These are phyloP conservation scores for Brassica hybrid DNA, from an alignment of 441 rosid species.

Conservation along the genomic window DNA sequence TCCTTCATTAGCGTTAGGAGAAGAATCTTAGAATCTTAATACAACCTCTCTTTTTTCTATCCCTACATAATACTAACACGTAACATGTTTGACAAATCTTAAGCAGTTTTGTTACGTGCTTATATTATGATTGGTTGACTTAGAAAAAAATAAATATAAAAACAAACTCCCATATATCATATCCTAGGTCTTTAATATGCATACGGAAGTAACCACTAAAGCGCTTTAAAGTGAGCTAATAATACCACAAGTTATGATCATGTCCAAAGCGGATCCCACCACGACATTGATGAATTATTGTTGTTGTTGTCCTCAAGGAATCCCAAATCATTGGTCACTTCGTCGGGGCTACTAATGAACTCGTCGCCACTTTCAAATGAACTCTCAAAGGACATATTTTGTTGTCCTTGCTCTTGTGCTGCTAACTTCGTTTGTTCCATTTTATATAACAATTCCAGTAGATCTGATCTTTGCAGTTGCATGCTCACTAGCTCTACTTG, in stretches of 20 bases:
- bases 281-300: conserved; percentile 41
- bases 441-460: conserved; percentile 53
- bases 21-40: conserved; percentile 45
- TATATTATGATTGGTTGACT: conserved; percentile 40
- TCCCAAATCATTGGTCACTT: conserved; percentile 52
- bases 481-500: conserved; percentile 64
- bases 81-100: conserved; percentile 33
- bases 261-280: conserved; percentile 86
- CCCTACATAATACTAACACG: conserved; percentile 31
- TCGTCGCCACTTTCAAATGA: conserved; percentile 49
- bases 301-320: conserved; percentile 55
- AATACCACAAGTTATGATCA: conserved; percentile 47
- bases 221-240: conserved; percentile 40
- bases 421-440: conserved; percentile 44
- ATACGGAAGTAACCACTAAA: conserved; percentile 47
- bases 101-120: conserved; percentile 34
- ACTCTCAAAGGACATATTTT: conserved; percentile 39
- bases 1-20: conserved; percentile 38
- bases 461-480: conserved; percentile 66
- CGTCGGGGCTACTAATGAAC: conserved; percentile 52
- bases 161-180: conserved; percentile 25
- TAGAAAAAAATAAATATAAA: neutral
- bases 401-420: conserved; percentile 39
- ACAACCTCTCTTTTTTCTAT: conserved; percentile 19
- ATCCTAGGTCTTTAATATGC: conserved; percentile 37